Evolutionary conservation across 768 basidiomycete genomes (phyloP).

Genomic region (Lactifluus hygrophoroides): DNA sequence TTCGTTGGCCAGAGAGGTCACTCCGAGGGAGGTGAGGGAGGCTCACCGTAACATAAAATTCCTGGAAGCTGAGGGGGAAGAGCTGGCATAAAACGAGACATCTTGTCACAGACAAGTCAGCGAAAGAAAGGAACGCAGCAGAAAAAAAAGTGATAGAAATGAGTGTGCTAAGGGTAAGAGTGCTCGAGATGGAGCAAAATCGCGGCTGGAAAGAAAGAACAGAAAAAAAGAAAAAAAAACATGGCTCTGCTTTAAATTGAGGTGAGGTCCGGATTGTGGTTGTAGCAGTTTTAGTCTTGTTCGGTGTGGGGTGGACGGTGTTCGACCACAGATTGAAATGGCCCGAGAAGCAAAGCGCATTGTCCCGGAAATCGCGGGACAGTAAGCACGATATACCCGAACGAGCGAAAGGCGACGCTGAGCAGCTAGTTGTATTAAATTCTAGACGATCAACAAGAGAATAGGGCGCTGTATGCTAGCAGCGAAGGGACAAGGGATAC

Average conservation of each 20-base stretch:
- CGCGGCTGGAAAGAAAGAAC: not conserved
- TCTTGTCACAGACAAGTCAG: slow-evolving; percentile 17
- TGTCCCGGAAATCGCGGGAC: not conserved
- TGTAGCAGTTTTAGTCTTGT: not conserved
- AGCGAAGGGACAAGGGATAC: not conserved
- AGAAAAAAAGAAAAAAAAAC: too few species aligned
- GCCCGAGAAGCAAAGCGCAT: not conserved
- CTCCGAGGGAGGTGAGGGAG: too few species aligned
- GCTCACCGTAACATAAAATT: slow-evolving; percentile 6
- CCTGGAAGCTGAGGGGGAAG: not conserved
- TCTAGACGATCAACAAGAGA: too few species aligned
- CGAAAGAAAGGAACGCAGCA: not conserved
- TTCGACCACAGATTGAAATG: not conserved
- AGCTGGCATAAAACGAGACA: not conserved
- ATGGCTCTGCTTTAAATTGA: too few species aligned
- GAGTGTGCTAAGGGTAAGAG: not conserved
- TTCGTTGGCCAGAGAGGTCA: not conserved
- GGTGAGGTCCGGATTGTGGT: not conserved
- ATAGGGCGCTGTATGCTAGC: not conserved
- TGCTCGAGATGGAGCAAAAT: not conserved
- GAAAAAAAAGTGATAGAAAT: not conserved
- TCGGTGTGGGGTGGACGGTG: not conserved
- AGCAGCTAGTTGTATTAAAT: too few species aligned
- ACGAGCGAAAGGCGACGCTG: not conserved
- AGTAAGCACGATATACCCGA: not conserved